Conservation (phyloP, 2,329 filamentous ascomycete species). For the Fusarium sp. region DNA sequence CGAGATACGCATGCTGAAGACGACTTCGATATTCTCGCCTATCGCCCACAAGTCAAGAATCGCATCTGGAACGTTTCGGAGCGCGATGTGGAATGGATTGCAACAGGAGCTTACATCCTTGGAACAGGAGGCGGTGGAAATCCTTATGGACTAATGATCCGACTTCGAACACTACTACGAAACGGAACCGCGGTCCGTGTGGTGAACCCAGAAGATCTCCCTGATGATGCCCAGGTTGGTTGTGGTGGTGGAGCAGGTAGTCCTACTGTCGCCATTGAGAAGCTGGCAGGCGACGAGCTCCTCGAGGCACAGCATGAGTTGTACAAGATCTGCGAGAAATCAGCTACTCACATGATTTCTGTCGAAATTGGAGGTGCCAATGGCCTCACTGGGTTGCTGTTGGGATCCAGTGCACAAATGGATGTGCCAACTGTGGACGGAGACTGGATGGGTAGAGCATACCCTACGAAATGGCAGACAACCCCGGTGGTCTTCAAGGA, state of each 20-base stretch:
- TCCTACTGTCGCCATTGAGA: conserved; percentile 71
- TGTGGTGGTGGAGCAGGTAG: conserved; percentile 70
- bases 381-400: conserved; percentile 68
- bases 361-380: conserved; percentile 77
- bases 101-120: conserved; percentile 70
- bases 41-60: conserved; percentile 62
- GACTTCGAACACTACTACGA: conserved; percentile 63
- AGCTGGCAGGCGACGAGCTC: conserved; percentile 68
- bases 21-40: conserved; percentile 54
- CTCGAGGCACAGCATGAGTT: conserved; percentile 64
- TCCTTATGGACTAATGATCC: conserved; percentile 64
- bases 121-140: conserved; percentile 71
- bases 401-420: conserved; percentile 66
- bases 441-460: conserved; percentile 69
- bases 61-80: conserved; percentile 69
- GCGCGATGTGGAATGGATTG: conserved; percentile 68
- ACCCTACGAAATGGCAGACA: conserved; percentile 67
- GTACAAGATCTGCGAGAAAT: conserved; percentile 61
- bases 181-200: conserved; percentile 64
- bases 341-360: conserved; percentile 69
- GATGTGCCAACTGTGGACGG: conserved; percentile 64
- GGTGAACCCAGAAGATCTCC: conserved; percentile 62
- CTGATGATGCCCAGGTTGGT: conserved; percentile 64
- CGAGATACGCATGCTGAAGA: conserved; percentile 13
- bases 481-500: conserved; percentile 66